These are phyloP conservation scores for Aristolochia californica DNA, from an alignment of 164 flowering plant species.

Conservation along the genomic window DNA sequence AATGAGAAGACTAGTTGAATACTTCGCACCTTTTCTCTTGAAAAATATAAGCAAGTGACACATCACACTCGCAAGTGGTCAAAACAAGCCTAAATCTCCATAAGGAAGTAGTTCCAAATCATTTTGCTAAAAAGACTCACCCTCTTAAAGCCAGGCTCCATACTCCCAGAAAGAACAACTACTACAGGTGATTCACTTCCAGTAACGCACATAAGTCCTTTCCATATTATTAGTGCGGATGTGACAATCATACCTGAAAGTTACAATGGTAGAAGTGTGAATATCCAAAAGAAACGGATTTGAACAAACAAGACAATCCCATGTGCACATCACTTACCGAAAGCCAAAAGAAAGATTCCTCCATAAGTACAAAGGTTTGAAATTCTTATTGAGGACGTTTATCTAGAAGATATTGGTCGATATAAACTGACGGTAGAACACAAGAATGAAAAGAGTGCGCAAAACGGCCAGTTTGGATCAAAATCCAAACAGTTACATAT, in stretches of 20 bases:
- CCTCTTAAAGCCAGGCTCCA: conserved; percentile 85
- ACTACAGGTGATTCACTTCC: conserved; percentile 86
- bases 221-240: conserved; percentile 77
- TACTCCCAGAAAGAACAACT: conserved; percentile 75
- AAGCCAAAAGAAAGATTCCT: neutral
- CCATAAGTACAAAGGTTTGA: neutral
- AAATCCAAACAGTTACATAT: too few species aligned
- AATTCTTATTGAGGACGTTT: neutral
- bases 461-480: too few species aligned
- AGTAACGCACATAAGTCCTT: conserved; percentile 64
- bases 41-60: too few species aligned
- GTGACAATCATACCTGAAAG: conserved; percentile 64
- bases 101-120: too few species aligned
- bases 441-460: neutral
- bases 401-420: neutral
- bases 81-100: too few species aligned
- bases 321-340: neutral
- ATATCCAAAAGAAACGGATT: neutral
- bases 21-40: too few species aligned
- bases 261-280: neutral
- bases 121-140: conserved; percentile 18
- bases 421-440: neutral
- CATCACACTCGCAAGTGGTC: too few species aligned
- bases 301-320: too few species aligned
- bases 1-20: too few species aligned